phyloP scores from a whole-genome alignment of 2,329 filamentous ascomycete genomes.

The Sporothrix euskadiensis region DNA sequence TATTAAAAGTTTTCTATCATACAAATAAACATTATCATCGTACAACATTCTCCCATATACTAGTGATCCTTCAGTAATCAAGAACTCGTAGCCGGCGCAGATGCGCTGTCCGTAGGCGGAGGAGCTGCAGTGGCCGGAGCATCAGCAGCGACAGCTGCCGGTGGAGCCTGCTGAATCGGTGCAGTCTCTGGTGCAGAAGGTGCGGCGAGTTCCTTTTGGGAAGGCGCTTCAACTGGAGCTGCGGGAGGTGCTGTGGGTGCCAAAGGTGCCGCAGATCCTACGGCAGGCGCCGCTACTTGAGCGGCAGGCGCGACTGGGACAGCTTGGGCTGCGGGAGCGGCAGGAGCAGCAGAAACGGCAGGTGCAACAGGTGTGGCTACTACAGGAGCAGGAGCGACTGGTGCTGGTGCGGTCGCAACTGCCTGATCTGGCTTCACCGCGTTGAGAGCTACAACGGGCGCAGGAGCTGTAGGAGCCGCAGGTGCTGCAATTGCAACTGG shows the following conservation, averaged over 20 bases:
- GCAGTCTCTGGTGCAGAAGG: neutral
- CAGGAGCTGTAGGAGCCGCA: neutral
- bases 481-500: neutral
- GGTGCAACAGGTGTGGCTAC: neutral
- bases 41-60: neutral
- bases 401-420: neutral
- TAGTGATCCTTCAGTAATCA: neutral
- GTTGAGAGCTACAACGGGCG: neutral
- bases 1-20: neutral
- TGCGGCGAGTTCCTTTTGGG: neutral
- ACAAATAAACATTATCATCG: neutral
- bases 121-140: neutral
- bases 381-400: neutral
- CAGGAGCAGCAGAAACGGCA: neutral
- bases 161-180: neutral
- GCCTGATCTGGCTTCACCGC: too few species aligned
- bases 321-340: neutral
- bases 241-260: neutral
- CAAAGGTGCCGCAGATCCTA: neutral
- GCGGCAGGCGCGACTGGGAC: neutral
- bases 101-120: neutral
- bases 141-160: neutral
- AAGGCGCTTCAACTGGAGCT: neutral
- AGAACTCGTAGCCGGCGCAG: neutral
- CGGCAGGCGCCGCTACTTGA: neutral